Evolutionary conservation across 495 filamentous ascomycete genomes (phyloP), one percentile per base, ranked within the genome.

Genomic region (Cercophora scortea): DNA sequence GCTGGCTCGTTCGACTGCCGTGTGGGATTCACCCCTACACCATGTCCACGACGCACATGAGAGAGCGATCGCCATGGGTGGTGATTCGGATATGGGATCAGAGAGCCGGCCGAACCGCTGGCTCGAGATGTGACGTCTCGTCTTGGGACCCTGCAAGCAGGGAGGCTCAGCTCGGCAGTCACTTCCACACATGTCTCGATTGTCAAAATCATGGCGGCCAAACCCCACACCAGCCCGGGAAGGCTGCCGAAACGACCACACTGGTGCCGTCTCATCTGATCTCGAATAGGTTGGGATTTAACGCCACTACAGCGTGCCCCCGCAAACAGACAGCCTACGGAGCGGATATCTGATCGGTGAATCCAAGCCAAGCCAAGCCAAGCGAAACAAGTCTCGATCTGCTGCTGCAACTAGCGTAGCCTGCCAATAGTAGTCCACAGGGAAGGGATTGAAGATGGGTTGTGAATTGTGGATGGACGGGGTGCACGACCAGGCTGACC

Each of bases 101-200:
- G 35, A 54, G 42, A 34, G 47, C 51, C 32, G 36, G 18, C 36
- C 8, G 57, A 56, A 56, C 51, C 35, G 60, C 45, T 53, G 55
- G 55, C 51, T 57, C 57, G 52, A 58, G 52, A 54, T 36, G 54
- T 52, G 52, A 58, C 43, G 40, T 54, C 47, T 50, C 41, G n/a
- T 1, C 2, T 10, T 12, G 33, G 48, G 38, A 42, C 19, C 12
- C 19, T 45, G 25, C 17, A 45, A 39, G 16, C 12, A 17, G 41
- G 47, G 49, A 45, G 48, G 45, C 18, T 51, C 33, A 10, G n/a
- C 16, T 33, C 35, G 48, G 18, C 48, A 48, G 32, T 48, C 36
- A 5, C 41, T 25, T 25, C 25, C 5, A 25, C 2, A 25, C 25
- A 36, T 52, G 54, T 56, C 49, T 56, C 49, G 49, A 52, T 43